Base-by-base conservation (phyloP, 306 rosid species). In the Castanea crenata region DNA sequence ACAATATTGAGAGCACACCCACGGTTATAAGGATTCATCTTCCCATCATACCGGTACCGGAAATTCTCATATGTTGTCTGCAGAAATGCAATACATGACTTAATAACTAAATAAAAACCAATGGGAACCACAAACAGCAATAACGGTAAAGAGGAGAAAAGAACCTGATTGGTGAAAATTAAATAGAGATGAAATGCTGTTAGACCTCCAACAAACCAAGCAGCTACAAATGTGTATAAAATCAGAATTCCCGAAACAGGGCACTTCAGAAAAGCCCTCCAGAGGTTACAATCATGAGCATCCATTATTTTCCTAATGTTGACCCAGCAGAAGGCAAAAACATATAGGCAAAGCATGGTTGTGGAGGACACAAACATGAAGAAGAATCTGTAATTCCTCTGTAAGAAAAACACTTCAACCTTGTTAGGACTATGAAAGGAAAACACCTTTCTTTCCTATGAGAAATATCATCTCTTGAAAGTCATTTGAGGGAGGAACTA, bases 321-420 rank as follows among this genome's bases (percentile, higher is more conserved):
- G 46, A 86, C 87, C 89, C 86, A 86, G 81, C 85, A 83, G 85
- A 86, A 86, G 75, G 83, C 73, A 77, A 86, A 86, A 63, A 86
- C 83, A 74, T 83, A 86, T 41, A 86, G 69, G 76, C 87, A 83
- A 77, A 86, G 81, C 76, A 80, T 4, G 29, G 87, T 77, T 9
- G 89, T 86, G 44, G 89, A 83, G 62, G 80, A 80, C 75, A 86
- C 87, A 74, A 86, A 86, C 83, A 86, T 80, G 85, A 86, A 86
- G 68, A 83, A 86, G 76, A 86, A 86, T 74, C 89, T 81, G 80
- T 86, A 86, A 64, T 86, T 86, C 74, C 89, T 77, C 89, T 86
- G 89, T 68, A 35, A 76, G 70, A 4, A 68, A 76, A 77, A 54
- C 19, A 81, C n/a, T 11, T 55, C 62, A 81, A 77, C 38, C 6